Evolutionary conservation across 768 basidiomycete genomes (phyloP).

Genomic region (Suillus variegatus): DNA sequence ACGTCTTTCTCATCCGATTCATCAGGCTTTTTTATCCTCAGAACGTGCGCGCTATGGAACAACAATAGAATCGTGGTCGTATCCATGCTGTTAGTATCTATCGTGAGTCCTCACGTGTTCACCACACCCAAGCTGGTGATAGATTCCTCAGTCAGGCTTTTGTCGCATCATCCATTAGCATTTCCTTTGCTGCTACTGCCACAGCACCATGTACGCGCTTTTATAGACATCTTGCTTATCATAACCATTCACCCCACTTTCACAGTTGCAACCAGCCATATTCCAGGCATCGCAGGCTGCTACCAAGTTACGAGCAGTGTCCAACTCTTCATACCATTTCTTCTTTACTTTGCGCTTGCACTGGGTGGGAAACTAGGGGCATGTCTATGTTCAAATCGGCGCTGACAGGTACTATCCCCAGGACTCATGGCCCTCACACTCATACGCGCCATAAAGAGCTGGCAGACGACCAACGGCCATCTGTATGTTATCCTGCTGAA

Average conservation of each 20-base stretch:
- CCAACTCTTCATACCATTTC: not conserved
- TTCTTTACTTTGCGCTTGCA: not conserved
- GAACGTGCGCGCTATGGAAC: constrained; percentile 1
- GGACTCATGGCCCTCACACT: not conserved
- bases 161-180: not conserved
- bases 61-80: not conserved
- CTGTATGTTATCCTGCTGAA: not conserved
- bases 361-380: not conserved
- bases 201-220: constrained; percentile 1
- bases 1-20: not conserved
- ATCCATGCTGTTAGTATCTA: not conserved
- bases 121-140: not conserved
- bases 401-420: not conserved
- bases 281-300: not conserved
- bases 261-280: not conserved
- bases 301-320: not conserved
- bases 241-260: not conserved
- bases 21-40: not conserved
- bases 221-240: not conserved
- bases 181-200: not conserved
- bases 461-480: not conserved
- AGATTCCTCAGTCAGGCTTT: not conserved
- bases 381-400: not conserved
- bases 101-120: not conserved
- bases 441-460: not conserved